phyloP scores from a whole-genome alignment of 805 yeast species.

The Limtongia smithiae region DNA sequence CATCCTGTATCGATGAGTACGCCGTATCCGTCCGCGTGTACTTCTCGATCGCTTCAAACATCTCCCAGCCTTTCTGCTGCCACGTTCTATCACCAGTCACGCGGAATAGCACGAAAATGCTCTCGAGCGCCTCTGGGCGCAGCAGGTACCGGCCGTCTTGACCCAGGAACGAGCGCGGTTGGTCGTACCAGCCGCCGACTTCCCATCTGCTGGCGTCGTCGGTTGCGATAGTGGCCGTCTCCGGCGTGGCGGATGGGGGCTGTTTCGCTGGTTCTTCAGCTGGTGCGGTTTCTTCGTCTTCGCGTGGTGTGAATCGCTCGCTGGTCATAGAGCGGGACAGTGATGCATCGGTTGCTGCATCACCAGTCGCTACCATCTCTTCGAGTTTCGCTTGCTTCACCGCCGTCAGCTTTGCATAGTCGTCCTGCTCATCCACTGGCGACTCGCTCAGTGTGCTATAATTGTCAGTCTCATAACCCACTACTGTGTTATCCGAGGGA shows the following conservation, averaged over 20 bases:
- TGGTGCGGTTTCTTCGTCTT: not conserved
- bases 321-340: too few species aligned
- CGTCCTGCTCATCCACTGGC: not conserved
- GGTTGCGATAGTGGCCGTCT: not conserved
- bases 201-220: constrained; percentile 1
- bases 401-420: not conserved
- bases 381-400: too few species aligned
- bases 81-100: constrained; percentile 58
- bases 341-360: not conserved
- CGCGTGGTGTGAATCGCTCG: not conserved
- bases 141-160: constrained; percentile 41
- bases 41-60: constrained; percentile 43
- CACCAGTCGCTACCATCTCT: too few species aligned
- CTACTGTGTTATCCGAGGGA: too few species aligned
- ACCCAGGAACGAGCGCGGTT: constrained; percentile 22
- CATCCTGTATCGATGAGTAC: constrained; percentile 42
- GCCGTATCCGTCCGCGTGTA: constrained; percentile 36
- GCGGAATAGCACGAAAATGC: constrained; percentile 56
- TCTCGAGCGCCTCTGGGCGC: constrained; percentile 61
- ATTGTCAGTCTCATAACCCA: too few species aligned
- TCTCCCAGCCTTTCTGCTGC: constrained; percentile 52
- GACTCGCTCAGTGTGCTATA: too few species aligned
- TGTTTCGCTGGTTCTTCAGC: not conserved
- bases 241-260: not conserved
- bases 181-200: constrained; percentile 29